Evolutionary conservation across 257 asterid genomes (phyloP).

Genomic region (Solanum acaule): DNA sequence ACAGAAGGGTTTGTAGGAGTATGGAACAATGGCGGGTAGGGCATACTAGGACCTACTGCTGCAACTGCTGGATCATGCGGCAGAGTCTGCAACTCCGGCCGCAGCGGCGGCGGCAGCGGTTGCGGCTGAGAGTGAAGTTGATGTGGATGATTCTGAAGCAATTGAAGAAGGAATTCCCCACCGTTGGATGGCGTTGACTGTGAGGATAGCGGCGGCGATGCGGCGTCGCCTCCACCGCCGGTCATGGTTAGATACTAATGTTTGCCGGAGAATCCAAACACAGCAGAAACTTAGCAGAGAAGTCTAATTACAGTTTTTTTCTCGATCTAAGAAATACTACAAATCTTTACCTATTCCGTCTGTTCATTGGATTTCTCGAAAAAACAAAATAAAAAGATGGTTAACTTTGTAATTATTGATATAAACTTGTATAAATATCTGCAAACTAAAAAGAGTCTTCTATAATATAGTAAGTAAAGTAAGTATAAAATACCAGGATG

Average conservation of each 20-base stretch:
- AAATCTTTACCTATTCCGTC: background rate
- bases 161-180: conserved; percentile 81
- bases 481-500: background rate
- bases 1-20: background rate
- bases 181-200: conserved; percentile 21
- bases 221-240: conserved; percentile 51
- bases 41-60: conserved; percentile 49
- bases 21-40: conserved; percentile 14
- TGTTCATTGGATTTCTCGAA: background rate
- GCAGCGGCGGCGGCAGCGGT: background rate
- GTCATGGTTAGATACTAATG: conserved; percentile 14
- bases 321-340: background rate
- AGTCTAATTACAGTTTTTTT: background rate
- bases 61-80: conserved; percentile 84
- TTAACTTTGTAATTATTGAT: background rate
- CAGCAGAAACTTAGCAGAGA: background rate
- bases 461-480: no score
- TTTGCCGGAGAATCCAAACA: background rate
- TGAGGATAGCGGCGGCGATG: conserved; percentile 21
- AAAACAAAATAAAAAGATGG: background rate
- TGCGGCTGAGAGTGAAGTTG: conserved; percentile 9
- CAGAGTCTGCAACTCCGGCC: conserved; percentile 17
- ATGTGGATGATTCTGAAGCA: conserved; percentile 40
- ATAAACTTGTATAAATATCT: background rate
- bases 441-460: background rate